Percentiles rank a stretch among this genome's conserved stretches.
Conservation (phyloP, 495 filamentous ascomycete species). For the Penicillium salamii region DNA sequence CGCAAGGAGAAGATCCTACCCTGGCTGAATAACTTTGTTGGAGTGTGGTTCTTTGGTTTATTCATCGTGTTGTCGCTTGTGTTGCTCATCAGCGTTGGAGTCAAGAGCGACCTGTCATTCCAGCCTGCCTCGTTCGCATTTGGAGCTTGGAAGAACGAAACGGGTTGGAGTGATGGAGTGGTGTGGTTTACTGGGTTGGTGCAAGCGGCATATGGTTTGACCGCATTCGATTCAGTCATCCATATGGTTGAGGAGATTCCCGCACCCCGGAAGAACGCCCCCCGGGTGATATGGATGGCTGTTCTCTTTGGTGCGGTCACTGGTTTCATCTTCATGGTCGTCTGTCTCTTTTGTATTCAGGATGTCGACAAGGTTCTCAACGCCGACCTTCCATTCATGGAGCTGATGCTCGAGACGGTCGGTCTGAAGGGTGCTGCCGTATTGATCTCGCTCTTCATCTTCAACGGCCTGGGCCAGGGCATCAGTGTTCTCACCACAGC, state of each 20-base stretch:
- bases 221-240: slow-evolving; percentile 61
- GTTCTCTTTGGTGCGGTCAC: slow-evolving; percentile 48
- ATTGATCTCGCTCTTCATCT: slow-evolving; percentile 46
- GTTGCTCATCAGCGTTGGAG: slow-evolving; percentile 43
- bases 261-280: slow-evolving; percentile 39
- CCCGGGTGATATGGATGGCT: slow-evolving; percentile 40
- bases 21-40: slow-evolving; percentile 48
- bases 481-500: slow-evolving; percentile 48
- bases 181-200: slow-evolving; percentile 62
- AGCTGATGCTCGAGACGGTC: slow-evolving; percentile 41
- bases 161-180: slow-evolving; percentile 61
- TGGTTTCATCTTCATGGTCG: slow-evolving; percentile 73
- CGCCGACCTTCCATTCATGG: slow-evolving; percentile 45
- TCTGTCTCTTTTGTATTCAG: slow-evolving; percentile 70
- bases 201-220: slow-evolving; percentile 59
- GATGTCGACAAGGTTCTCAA: slow-evolving; percentile 57
- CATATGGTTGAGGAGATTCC: slow-evolving; percentile 58
- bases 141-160: slow-evolving; percentile 56
- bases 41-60: slow-evolving; percentile 43
- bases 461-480: slow-evolving; percentile 45
- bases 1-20: slow-evolving; percentile 44
- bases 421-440: slow-evolving; percentile 36
- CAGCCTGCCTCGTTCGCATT: slow-evolving; percentile 52
- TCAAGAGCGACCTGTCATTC: slow-evolving; percentile 34
- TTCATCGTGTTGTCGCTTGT: slow-evolving; percentile 44